phyloP scores from a whole-genome alignment of 768 basidiomycete genomes.

The Tremella yokohamensis region DNA sequence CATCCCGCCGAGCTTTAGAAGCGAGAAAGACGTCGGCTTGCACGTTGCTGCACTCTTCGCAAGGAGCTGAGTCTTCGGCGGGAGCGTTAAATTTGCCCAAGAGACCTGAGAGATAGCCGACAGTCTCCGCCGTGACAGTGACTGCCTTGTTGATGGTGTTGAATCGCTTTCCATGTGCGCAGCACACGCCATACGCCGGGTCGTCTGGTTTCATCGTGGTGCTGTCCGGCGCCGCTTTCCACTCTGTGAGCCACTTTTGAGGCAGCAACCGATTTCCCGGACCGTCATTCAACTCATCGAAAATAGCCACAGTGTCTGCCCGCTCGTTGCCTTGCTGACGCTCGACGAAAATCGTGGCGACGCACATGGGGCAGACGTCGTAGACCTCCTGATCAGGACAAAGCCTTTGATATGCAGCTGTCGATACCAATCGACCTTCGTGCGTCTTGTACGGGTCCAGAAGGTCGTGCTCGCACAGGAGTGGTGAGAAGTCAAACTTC shows the following conservation, averaged over 20 bases:
- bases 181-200: slow-evolving; percentile 19
- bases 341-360: slow-evolving; percentile 12
- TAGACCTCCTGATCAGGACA: neutral
- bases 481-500: slow-evolving; percentile 18
- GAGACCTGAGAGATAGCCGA: slow-evolving; percentile 14
- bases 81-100: slow-evolving; percentile 19
- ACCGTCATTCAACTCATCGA: slow-evolving; percentile 23
- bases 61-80: slow-evolving; percentile 17
- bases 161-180: slow-evolving; percentile 28
- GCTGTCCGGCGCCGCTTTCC: slow-evolving; percentile 10
- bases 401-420: slow-evolving; percentile 22
- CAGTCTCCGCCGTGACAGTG: neutral
- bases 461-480: slow-evolving; percentile 25
- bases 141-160: neutral
- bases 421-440: slow-evolving; percentile 22
- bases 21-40: neutral
- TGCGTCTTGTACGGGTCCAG: slow-evolving; percentile 28
- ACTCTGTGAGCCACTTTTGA: slow-evolving; percentile 26
- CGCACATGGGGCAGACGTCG: slow-evolving; percentile 27
- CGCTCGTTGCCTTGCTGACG: neutral
- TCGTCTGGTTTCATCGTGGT: neutral
- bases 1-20: neutral
- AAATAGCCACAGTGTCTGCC: slow-evolving; percentile 12
- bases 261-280: slow-evolving; percentile 19
- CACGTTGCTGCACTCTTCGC: slow-evolving; percentile 11